These are phyloP conservation scores for Brassica balearica DNA, from an alignment of 441 rosid species.

Conservation along the genomic window DNA sequence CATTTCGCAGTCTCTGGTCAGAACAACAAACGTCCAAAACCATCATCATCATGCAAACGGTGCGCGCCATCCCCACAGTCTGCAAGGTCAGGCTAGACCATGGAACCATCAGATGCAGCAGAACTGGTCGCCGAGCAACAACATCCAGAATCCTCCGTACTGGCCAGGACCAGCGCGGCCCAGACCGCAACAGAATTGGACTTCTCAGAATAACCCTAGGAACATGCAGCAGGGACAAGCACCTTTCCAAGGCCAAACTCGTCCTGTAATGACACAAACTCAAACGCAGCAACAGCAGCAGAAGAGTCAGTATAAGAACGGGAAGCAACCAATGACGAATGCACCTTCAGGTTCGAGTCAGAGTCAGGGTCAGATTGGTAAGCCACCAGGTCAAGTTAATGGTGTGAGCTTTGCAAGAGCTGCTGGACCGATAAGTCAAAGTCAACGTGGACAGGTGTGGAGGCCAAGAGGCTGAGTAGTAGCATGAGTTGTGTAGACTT, in stretches of 20 bases:
- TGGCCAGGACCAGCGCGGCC: slow-evolving; percentile 24
- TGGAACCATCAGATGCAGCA: slow-evolving; percentile 44
- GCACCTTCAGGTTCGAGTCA: slow-evolving; percentile 41
- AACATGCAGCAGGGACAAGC: slow-evolving; percentile 33
- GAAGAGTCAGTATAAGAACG: slow-evolving; percentile 28
- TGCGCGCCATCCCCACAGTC: slow-evolving; percentile 7
- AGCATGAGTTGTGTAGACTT: slow-evolving; percentile 29
- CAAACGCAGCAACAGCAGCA: slow-evolving; percentile 41
- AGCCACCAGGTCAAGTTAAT: slow-evolving; percentile 31
- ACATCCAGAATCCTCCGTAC: slow-evolving; percentile 30
- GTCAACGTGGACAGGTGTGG: slow-evolving; percentile 58
- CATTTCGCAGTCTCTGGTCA: slow-evolving; percentile 35
- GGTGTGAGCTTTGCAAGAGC: slow-evolving; percentile 32
- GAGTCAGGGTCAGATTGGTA: slow-evolving; percentile 21
- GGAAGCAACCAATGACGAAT: slow-evolving; percentile 21
- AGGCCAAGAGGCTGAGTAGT: slow-evolving; percentile 54
- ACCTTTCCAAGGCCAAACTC: slow-evolving; percentile 29
- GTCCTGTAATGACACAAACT: slow-evolving; percentile 28
- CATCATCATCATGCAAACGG: slow-evolving; percentile 28
- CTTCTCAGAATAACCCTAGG: slow-evolving; percentile 36
- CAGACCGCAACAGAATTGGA: slow-evolving; percentile 35
- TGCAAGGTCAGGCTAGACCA: slow-evolving; percentile 38
- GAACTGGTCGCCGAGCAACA: slow-evolving; percentile 38
- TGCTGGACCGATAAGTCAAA: slow-evolving; percentile 35
- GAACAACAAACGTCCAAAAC: slow-evolving; percentile 38